phyloP scores from a whole-genome alignment of 2,329 filamentous ascomycete genomes.

The Penicillium vulpinum region DNA sequence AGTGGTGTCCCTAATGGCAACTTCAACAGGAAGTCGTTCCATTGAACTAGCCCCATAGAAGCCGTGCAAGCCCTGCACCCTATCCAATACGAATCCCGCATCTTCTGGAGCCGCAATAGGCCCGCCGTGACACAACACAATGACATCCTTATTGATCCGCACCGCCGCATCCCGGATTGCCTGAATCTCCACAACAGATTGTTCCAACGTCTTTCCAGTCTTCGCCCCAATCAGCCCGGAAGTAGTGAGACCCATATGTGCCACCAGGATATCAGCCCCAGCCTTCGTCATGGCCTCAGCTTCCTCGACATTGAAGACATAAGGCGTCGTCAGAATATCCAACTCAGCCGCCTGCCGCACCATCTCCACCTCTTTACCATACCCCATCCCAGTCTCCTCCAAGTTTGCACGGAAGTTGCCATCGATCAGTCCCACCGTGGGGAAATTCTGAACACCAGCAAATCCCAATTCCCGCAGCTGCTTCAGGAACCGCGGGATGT shows the following conservation, averaged over 20 bases:
- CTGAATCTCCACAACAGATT: neutral
- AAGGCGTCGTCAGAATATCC: slow-evolving; percentile 52
- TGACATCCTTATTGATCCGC: neutral
- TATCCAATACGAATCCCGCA: slow-evolving; percentile 61
- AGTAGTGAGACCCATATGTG: slow-evolving; percentile 1
- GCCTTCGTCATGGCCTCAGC: neutral
- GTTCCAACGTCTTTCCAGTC: neutral
- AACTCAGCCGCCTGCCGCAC: slow-evolving; percentile 60
- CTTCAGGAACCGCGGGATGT: slow-evolving; percentile 60
- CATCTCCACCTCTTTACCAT: slow-evolving; percentile 66
- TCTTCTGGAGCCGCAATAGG: slow-evolving; percentile 66
- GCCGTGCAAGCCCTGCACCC: slow-evolving; percentile 65
- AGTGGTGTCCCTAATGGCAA: slow-evolving; percentile 62
- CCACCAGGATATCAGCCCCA: neutral
- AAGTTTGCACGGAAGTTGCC: slow-evolving; percentile 66
- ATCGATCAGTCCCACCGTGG: slow-evolving; percentile 70
- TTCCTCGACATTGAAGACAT: neutral
- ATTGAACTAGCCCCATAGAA: slow-evolving; percentile 71
- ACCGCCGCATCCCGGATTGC: neutral
- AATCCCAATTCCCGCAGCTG: slow-evolving; percentile 65
- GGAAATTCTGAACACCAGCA: slow-evolving; percentile 71
- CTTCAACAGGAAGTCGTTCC: slow-evolving; percentile 68
- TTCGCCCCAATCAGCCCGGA: neutral
- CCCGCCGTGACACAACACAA: slow-evolving; percentile 68
- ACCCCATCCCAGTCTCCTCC: slow-evolving; percentile 72